Percentiles rank a stretch among this genome's conserved stretches.
Conservation (phyloP, 2,329 filamentous ascomycete genomes). For the Reticulascus tulasneorum region DNA sequence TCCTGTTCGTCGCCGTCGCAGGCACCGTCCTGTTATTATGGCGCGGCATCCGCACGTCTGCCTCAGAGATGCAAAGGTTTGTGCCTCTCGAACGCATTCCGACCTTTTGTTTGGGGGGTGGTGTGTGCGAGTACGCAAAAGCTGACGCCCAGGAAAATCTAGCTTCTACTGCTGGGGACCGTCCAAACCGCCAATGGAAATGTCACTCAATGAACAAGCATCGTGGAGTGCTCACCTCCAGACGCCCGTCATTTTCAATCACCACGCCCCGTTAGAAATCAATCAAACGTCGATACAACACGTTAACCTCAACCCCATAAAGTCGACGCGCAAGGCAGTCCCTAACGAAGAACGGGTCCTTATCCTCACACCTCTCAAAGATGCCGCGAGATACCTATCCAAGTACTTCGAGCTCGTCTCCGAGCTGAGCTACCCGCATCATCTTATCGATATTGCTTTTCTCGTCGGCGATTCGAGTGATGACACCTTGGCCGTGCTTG, state of each 20-base stretch:
- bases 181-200: slow-evolving; percentile 90
- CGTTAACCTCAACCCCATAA: slow-evolving; percentile 80
- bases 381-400: slow-evolving; percentile 75
- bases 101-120: neutral
- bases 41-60: slow-evolving; percentile 76
- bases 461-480: slow-evolving; percentile 88
- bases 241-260: slow-evolving; percentile 94
- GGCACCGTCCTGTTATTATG: slow-evolving; percentile 78
- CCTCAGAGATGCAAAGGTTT: slow-evolving; percentile 88
- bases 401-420: slow-evolving; percentile 93
- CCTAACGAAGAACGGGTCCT: slow-evolving; percentile 82
- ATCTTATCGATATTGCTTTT: slow-evolving; percentile 92
- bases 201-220: slow-evolving; percentile 85
- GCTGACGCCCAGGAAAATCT: neutral
- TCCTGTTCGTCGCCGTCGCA: slow-evolving; percentile 67
- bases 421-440: slow-evolving; percentile 88
- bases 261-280: slow-evolving; percentile 81
- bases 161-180: slow-evolving; percentile 99
- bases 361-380: slow-evolving; percentile 87
- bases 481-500: slow-evolving; percentile 83
- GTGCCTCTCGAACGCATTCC: slow-evolving; percentile 17
- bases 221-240: slow-evolving; percentile 85
- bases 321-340: slow-evolving; percentile 73
- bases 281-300: slow-evolving; percentile 75
- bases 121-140: slow-evolving; percentile 1